A percentile compares a stretch with the other conserved stretches of the same genome.
These are phyloP conservation scores for Mycena filopes DNA, from an alignment of 768 basidiomycete species.

Conservation along the genomic window DNA sequence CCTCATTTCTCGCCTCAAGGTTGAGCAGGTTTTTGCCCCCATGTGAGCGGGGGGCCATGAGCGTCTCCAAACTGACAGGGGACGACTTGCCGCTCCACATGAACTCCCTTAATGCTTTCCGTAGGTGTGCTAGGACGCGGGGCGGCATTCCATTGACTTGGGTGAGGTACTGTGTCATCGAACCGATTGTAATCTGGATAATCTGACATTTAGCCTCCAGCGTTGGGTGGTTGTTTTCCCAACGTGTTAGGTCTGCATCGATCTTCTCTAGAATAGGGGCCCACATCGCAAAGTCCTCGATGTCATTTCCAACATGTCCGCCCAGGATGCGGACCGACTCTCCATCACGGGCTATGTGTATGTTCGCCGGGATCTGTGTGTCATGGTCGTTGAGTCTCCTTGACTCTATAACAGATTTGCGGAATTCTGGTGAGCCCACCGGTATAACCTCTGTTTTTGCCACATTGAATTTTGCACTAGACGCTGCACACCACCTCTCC, in stretches of 20 bases:
- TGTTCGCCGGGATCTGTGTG: constrained; percentile 26
- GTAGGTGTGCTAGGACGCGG: not conserved
- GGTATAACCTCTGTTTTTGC: constrained; percentile 54
- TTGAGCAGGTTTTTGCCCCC: constrained; percentile 23
- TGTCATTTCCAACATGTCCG: constrained; percentile 43
- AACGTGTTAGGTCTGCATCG: not conserved
- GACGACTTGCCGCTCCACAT: not conserved
- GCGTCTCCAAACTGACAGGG: not conserved
- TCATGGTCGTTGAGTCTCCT: constrained; percentile 10
- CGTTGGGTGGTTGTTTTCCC: not conserved
- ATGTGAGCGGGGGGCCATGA: not conserved
- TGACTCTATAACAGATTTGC: constrained; percentile 12
- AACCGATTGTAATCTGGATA: not conserved
- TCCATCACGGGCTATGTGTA: constrained; percentile 43
- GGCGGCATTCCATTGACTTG: not conserved
- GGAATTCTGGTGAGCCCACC: not conserved
- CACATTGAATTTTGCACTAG: constrained; percentile 54
- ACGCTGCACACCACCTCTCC: constrained; percentile 50
- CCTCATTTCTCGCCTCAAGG: constrained; percentile 17
- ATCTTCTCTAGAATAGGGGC: not conserved
- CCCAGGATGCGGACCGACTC: constrained; percentile 44
- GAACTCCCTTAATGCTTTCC: not conserved
- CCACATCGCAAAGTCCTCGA: constrained; percentile 20
- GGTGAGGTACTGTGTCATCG: constrained; percentile 1
- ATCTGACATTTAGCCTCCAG: not conserved